Conservation (phyloP, 352 stramenopile genomes). For the Pythium biforme region DNA sequence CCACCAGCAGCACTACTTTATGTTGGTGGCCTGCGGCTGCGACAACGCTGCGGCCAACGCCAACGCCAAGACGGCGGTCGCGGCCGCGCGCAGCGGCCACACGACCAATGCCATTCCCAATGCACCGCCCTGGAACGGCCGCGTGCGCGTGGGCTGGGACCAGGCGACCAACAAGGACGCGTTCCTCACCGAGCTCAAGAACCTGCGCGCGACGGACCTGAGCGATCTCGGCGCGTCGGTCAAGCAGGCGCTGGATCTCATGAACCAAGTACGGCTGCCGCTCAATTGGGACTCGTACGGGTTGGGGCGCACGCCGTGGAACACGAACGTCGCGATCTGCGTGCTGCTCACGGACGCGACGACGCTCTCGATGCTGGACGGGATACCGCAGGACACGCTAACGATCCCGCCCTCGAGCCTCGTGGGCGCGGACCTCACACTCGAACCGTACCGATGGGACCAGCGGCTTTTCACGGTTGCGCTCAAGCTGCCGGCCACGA, state of each 20-base stretch:
- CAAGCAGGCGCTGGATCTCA: slow-evolving; percentile 82
- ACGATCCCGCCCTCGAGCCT: slow-evolving; percentile 64
- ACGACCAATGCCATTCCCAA: neutral
- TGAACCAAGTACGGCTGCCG: slow-evolving; percentile 88
- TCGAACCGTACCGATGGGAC: slow-evolving; percentile 86
- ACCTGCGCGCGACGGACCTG: slow-evolving; percentile 72
- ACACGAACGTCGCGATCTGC: slow-evolving; percentile 82
- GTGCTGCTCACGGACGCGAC: slow-evolving; percentile 84
- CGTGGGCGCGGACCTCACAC: slow-evolving; percentile 74
- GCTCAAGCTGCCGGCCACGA: slow-evolving; percentile 76
- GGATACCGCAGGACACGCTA: slow-evolving; percentile 71
- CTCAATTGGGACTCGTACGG: slow-evolving; percentile 89
- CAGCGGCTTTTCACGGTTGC: slow-evolving; percentile 79
- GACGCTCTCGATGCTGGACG: slow-evolving; percentile 57
- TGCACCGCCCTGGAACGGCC: slow-evolving; percentile 44
- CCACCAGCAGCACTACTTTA: slow-evolving; percentile 78
- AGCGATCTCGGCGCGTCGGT: slow-evolving; percentile 75
- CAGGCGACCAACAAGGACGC: slow-evolving; percentile 84
- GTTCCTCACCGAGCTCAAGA: slow-evolving; percentile 83
- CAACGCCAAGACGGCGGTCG: slow-evolving; percentile 11
- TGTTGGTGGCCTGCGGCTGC: slow-evolving; percentile 76
- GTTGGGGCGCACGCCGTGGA: slow-evolving; percentile 74
- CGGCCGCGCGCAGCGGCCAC: neutral
- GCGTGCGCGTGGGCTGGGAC: slow-evolving; percentile 84
- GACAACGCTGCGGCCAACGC: slow-evolving; percentile 36